These are phyloP conservation scores for Schizophyllum commune DNA, from an alignment of 1,284 basidiomycete species.

Conservation along the genomic window DNA sequence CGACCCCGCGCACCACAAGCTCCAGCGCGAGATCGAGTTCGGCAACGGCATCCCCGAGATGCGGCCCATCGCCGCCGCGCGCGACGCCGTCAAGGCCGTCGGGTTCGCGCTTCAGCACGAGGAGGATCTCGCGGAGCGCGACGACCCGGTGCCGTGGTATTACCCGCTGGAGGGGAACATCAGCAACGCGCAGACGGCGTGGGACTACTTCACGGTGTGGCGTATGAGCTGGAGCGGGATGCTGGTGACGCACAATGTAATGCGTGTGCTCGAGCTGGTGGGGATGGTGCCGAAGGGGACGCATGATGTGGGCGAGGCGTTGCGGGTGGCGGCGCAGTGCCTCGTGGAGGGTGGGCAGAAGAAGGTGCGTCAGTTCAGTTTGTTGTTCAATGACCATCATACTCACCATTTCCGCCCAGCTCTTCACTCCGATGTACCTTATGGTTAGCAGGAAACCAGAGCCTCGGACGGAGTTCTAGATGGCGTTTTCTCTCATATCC, in stretches of 20 bases:
- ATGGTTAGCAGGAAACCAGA: conserved; percentile 60
- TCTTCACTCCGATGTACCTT: conserved; percentile 80
- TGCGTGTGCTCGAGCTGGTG: conserved; percentile 74
- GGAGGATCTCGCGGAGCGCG: conserved; percentile 89
- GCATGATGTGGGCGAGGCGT: conserved; percentile 80
- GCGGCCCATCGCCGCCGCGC: conserved; percentile 71
- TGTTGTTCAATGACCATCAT: conserved; percentile 3
- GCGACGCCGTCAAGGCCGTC: conserved; percentile 75
- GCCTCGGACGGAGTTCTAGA: neutral
- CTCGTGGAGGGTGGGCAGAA: conserved; percentile 81
- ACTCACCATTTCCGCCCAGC: conserved; percentile 28
- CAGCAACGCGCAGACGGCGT: conserved; percentile 85
- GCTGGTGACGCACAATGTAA: conserved; percentile 76
- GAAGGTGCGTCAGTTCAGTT: conserved; percentile 50
- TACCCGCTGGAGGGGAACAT: conserved; percentile 95
- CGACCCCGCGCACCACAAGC: conserved; percentile 82
- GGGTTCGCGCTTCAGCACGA: conserved; percentile 90
- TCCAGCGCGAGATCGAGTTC: conserved; percentile 87
- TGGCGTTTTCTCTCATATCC: neutral
- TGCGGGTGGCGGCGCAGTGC: conserved; percentile 78
- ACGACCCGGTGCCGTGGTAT: conserved; percentile 86
- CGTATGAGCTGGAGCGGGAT: conserved; percentile 87
- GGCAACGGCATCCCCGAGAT: conserved; percentile 98
- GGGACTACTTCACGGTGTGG: conserved; percentile 88
- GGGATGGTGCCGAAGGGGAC: conserved; percentile 92